These are phyloP conservation scores for Herpotrichia juniperi DNA, from an alignment of 2,329 filamentous ascomycete species.

Conservation along the genomic window DNA sequence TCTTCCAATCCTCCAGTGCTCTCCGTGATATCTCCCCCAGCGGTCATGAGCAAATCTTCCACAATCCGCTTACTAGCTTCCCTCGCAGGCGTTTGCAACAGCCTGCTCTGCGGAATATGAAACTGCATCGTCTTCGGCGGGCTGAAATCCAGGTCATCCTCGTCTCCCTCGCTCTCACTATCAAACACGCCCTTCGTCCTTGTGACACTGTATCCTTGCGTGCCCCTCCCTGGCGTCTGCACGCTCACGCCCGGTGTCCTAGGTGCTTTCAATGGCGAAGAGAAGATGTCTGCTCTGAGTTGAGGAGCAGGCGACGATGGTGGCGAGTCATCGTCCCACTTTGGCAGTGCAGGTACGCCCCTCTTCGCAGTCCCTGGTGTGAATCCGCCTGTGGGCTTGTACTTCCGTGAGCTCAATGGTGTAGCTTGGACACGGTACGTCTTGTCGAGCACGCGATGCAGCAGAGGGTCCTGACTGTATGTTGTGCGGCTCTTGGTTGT, in stretches of 20 bases:
- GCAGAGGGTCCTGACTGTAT: slow-evolving; percentile 71
- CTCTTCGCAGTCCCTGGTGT: slow-evolving; percentile 45
- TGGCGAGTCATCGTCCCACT: slow-evolving; percentile 51
- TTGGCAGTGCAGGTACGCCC: slow-evolving; percentile 27
- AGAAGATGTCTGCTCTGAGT: slow-evolving; percentile 83
- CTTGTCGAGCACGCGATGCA: slow-evolving; percentile 93
- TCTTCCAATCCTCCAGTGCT: slow-evolving; percentile 49
- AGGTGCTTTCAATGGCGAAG: slow-evolving; percentile 69
- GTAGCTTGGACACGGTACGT: slow-evolving; percentile 94
- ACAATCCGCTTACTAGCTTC: slow-evolving; percentile 84
- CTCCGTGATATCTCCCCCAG: slow-evolving; percentile 66
- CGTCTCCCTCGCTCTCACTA: slow-evolving; percentile 69
- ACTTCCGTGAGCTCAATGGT: slow-evolving; percentile 68
- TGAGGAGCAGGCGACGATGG: slow-evolving; percentile 72
- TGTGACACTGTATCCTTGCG: slow-evolving; percentile 57
- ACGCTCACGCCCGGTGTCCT: slow-evolving; percentile 85
- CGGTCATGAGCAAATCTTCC: slow-evolving; percentile 77
- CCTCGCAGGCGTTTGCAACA: slow-evolving; percentile 83
- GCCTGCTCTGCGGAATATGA: slow-evolving; percentile 74
- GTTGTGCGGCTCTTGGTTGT: slow-evolving; percentile 37
- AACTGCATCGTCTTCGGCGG: slow-evolving; percentile 95
- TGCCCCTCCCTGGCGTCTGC: slow-evolving; percentile 66
- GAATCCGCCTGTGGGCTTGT: slow-evolving; percentile 46
- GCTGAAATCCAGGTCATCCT: slow-evolving; percentile 65
- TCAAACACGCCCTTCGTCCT: slow-evolving; percentile 63